Percentiles rank a stretch among this genome's conserved stretches.
Evolutionary conservation across 345 rosid genomes (phyloP).

Genomic region (Tarenaya hassleriana): DNA sequence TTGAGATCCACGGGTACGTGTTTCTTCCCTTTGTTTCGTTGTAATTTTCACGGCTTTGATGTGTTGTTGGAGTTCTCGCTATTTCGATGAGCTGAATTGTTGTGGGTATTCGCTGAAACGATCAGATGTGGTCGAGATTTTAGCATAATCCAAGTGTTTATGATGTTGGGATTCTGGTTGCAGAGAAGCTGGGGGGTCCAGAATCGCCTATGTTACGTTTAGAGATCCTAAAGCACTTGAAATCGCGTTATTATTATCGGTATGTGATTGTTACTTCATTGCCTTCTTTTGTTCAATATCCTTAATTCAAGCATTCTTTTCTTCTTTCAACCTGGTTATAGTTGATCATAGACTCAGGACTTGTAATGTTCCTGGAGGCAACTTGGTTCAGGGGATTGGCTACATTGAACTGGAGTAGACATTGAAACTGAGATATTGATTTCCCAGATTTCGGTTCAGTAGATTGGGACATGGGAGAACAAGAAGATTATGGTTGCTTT

Average conservation of each 20-base stretch:
- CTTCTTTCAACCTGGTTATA: no score
- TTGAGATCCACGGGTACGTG: conserved; percentile 52
- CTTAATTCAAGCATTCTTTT: neutral
- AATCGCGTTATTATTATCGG: conserved; percentile 84
- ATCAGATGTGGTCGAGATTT: no score
- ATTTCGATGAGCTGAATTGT: neutral
- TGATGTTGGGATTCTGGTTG: conserved; percentile 24
- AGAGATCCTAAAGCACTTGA: conserved; percentile 79
- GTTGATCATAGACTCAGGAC: no score
- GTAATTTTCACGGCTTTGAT: neutral
- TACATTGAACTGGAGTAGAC: no score
- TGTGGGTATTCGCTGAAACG: neutral
- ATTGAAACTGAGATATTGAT: no score
- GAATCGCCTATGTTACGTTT: conserved; percentile 78
- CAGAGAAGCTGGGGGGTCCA: conserved; percentile 50
- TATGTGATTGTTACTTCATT: conserved; percentile 10
- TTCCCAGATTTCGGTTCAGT: no score
- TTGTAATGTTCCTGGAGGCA: no score
- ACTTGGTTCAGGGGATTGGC: no score
- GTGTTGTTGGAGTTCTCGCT: neutral
- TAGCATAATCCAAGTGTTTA: conserved; percentile 5
- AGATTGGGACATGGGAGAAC: no score
- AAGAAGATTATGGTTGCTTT: no score
- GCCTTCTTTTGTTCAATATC: neutral
- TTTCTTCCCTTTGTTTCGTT: neutral